Evolutionary conservation across 352 stramenopile genomes (phyloP).

Genomic region (Globisporangium splendens): DNA sequence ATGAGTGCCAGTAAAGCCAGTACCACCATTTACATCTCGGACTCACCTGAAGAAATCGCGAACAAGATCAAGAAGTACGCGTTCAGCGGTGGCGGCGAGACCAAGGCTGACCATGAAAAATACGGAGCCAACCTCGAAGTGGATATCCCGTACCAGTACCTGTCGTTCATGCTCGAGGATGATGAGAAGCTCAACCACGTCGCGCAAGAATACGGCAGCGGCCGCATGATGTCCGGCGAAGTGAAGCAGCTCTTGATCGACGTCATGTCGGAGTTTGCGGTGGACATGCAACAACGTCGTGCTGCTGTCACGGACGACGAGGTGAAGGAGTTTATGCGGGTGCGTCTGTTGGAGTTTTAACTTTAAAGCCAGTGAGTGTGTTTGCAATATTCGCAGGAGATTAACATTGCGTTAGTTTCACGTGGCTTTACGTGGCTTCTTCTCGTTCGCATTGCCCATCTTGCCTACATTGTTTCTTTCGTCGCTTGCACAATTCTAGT

Average conservation of each 20-base stretch:
- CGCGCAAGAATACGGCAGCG: constrained; percentile 94
- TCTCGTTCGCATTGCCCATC: no score
- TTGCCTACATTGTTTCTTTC: no score
- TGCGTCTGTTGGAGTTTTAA: constrained; percentile 91
- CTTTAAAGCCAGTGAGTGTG: background rate
- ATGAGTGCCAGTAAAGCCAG: constrained; percentile 97
- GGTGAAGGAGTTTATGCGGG: constrained; percentile 96
- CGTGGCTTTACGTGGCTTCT: no score
- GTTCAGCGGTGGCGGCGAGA: constrained; percentile 95
- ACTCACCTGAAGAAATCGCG: constrained; percentile 95
- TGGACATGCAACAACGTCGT: constrained; percentile 93
- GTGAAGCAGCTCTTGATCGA: constrained; percentile 98
- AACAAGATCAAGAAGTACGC: constrained; percentile 90
- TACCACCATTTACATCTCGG: constrained; percentile 99
- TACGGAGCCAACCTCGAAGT: constrained; percentile 98
- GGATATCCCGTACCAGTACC: constrained; percentile 98
- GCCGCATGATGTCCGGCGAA: constrained; percentile 95
- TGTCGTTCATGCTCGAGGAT: constrained; percentile 99
- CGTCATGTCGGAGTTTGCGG: constrained; percentile 90
- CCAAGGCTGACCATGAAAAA: constrained; percentile 97
- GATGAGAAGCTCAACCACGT: constrained; percentile 95
- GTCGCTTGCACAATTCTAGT: no score
- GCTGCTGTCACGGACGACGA: constrained; percentile 94
- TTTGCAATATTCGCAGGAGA: no score
- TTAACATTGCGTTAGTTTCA: no score